Base-by-base conservation (phyloP, 306 rosid species). In the Quercus agrifolia region DNA sequence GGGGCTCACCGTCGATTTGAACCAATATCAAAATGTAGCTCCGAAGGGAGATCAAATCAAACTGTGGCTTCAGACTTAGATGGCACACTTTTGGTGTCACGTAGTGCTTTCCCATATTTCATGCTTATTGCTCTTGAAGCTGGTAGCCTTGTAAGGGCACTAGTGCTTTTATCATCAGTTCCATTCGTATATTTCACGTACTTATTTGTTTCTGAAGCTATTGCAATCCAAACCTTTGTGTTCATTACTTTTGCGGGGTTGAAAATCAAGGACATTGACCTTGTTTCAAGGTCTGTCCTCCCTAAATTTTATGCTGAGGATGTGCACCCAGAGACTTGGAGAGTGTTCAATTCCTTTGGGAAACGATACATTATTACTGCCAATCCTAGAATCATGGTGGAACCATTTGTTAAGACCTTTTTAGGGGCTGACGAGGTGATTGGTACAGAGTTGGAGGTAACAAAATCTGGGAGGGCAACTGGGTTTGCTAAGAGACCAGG, bases 81-180 rank as follows among this genome's bases (percentile, higher is more conserved):
- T 11, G 99, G 99, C 71, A 93, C 99, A 0, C 93, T 95, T 19
- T 90, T 92, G 1, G 61, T 90, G 20, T 93, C 99, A 0, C 68
- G 81, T 0, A 88, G 83, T 15, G 98, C 97, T 51, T 95, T 95
- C 44, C 98, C 99, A 0, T 95, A 95, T 80, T 95, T 82, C 92
- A 85, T 95, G 98, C 98, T 95, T 4, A 74, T 95, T 1, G 99
- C 99, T 41, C 72, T 93, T 2, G 99, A 95, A 74, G 99, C 98
- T 4, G 99, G 99, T 0, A 95, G 93, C 71, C 68, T 90, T 74
- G 41, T 93, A 1, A 84, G 99, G 46, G 98, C 86, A 1, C 81
- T 95, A 0, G 0, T 92, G 6, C 93, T 95, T 28, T 77, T 95
- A 1, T 56, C 57, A 0, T 84, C 92, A 0, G 90, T 86, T 10